phyloP scores from a whole-genome alignment of 805 yeast species.

The Saturnispora silvae region DNA sequence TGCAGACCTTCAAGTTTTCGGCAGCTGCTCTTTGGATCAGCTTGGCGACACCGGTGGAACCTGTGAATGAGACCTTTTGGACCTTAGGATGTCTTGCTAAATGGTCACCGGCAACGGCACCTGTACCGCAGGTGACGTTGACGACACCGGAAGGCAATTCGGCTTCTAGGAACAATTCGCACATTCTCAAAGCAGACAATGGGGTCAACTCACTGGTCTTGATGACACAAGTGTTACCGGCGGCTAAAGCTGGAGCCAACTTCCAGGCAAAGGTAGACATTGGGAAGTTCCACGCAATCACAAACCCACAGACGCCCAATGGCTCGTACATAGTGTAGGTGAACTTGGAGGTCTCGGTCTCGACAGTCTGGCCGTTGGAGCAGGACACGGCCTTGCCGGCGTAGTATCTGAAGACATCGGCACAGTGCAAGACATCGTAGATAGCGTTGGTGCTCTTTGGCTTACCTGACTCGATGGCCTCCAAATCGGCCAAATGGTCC shows the following conservation, averaged over 20 bases:
- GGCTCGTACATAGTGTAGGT: constrained; percentile 59
- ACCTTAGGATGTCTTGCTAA: constrained; percentile 47
- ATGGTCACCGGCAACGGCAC: constrained; percentile 49
- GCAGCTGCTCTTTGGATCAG: constrained; percentile 81
- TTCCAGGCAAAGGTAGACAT: constrained; percentile 61
- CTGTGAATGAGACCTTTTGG: constrained; percentile 58
- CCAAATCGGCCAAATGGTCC: constrained; percentile 44
- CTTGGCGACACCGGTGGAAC: constrained; percentile 67
- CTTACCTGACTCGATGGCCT: constrained; percentile 52
- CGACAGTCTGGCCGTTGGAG: constrained; percentile 48
- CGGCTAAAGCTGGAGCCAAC: constrained; percentile 56
- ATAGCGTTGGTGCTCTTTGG: constrained; percentile 41
- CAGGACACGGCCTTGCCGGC: constrained; percentile 73
- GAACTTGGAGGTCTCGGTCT: constrained; percentile 45
- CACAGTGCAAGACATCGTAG: constrained; percentile 48
- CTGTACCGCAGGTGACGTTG: constrained; percentile 53
- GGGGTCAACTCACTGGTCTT: constrained; percentile 62
- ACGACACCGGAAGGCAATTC: constrained; percentile 58
- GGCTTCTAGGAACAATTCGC: constrained; percentile 43
- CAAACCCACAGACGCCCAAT: constrained; percentile 60
- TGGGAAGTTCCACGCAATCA: constrained; percentile 69
- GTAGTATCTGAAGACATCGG: constrained; percentile 48
- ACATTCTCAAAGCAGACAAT: constrained; percentile 48
- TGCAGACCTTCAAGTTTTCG: constrained; percentile 77
- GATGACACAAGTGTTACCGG: constrained; percentile 54